Evolutionary conservation across 176 grass and related monocot species (phyloP).

Genomic region (Themeda triandra): DNA sequence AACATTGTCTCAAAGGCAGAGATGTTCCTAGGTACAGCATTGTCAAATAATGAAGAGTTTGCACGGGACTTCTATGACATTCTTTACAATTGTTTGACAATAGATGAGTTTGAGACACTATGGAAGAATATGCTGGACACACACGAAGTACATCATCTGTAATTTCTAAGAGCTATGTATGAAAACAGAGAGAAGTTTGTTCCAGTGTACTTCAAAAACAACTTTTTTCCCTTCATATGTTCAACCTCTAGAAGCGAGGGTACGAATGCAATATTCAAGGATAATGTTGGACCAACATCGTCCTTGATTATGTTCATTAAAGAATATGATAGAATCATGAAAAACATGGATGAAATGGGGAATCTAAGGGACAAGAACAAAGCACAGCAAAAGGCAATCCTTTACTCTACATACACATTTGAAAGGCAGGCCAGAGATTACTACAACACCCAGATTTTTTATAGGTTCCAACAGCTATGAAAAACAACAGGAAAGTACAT

Average conservation of each 20-base stretch:
- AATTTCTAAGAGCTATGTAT: too few species aligned
- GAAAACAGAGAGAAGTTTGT: background rate
- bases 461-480: background rate
- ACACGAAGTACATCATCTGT: too few species aligned
- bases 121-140: too few species aligned
- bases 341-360: background rate
- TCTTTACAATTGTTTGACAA: too few species aligned
- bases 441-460: background rate
- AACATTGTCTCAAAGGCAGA: too few species aligned
- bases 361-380: background rate
- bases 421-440: background rate
- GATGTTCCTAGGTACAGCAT: too few species aligned
- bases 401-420: background rate
- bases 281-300: background rate
- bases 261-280: background rate
- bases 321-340: background rate
- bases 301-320: too few species aligned
- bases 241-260: background rate
- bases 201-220: background rate
- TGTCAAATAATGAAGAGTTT: too few species aligned
- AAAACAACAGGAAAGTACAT: background rate
- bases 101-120: too few species aligned
- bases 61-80: too few species aligned
- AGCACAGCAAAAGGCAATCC: background rate
- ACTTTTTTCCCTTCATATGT: background rate